Base-by-base conservation (phyloP, 306 rosid genomes). In the Cyclanthera cordifolia region DNA sequence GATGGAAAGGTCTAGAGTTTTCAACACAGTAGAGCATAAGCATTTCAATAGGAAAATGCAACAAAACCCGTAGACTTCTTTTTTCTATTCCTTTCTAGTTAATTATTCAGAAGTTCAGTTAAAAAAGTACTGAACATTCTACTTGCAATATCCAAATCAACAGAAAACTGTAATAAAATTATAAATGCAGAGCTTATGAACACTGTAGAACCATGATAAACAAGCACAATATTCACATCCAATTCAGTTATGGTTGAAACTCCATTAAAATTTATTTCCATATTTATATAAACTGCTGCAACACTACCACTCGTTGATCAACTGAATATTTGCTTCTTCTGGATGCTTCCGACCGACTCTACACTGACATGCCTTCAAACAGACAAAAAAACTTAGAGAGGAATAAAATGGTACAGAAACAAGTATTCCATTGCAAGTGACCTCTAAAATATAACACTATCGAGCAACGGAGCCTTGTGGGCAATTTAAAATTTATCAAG, bases 161-260 rank as follows among this genome's bases (percentile, higher is more conserved):
- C 41, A 23, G 23, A 46, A 24, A 43, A 46, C 8, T 15, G 19
- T 1, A 24, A 66, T 21, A 39, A 63, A 48, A 63, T 53, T 24
- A 63, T 20, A 14, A 46, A 24, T 24, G 21, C 24, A 15, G 8
- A 66, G 19, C 6, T 46, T 14, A 15, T 5, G 7, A 14, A 7
- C 54, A 24, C 41, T 21, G 8, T 11, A 23, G 21, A 46, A 46
- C 37, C 39, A 7, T 66, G 14, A 24, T 7, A 3, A 45, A 45
- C 19, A 1, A 13, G 15, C 39, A 46, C 19, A 24, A 13, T 6
- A 46, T 46, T 15, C 54, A 45, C 53, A 1, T 53, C 30, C 17
- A 14, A 45, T 15, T 45, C 70, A 60, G 20, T 60, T 17, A 45
- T 65, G 21, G 70, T 45, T 46, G 70, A 65, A 45, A 65, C 54